Percentiles rank a stretch among this genome's conserved stretches.
Conservation (phyloP, 768 basidiomycete genomes). For the Leucosporidium scottii region DNA sequence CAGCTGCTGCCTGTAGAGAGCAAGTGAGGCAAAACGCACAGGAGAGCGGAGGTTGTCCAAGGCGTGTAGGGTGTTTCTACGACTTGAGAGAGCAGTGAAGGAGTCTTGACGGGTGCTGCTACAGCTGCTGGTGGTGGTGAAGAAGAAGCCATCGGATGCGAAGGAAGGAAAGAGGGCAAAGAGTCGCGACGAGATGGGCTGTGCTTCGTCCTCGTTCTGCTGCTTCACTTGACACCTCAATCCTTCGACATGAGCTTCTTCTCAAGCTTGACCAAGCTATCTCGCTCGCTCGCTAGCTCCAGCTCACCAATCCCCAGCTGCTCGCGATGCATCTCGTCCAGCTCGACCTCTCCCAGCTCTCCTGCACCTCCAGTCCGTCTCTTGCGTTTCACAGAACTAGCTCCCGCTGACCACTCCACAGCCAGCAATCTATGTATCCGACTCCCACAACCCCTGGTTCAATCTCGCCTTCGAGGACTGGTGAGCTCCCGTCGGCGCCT, state of each 20-base stretch:
- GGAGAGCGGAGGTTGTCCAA: slow-evolving; percentile 20
- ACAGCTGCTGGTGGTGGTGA: not conserved
- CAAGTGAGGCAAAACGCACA: slow-evolving; percentile 10
- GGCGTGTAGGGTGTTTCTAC: slow-evolving; percentile 5
- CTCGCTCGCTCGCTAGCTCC: not conserved
- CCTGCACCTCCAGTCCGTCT: slow-evolving; percentile 1
- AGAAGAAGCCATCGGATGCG: not conserved
- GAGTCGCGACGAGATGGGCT: not conserved
- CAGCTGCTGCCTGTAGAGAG: not conserved
- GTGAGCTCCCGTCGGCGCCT: slow-evolving; percentile 45
- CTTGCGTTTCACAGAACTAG: not conserved
- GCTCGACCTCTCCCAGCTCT: not conserved
- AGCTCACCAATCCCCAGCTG: no score
- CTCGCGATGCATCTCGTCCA: no score
- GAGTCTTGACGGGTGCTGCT: not conserved
- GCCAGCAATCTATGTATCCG: slow-evolving; percentile 51
- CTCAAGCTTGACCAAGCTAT: not conserved
- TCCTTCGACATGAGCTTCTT: not conserved
- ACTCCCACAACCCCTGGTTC: slow-evolving; percentile 74
- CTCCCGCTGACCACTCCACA: not conserved
- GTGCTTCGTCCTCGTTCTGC: not conserved
- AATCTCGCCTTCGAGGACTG: slow-evolving; percentile 88
- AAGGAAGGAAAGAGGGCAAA: not conserved
- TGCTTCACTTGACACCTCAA: not conserved
- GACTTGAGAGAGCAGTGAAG: slow-evolving; percentile 8